Evolutionary conservation across 129 eudicot genomes (phyloP), one percentile per base, ranked within the genome.

Genomic region (Cynara cardunculus): DNA sequence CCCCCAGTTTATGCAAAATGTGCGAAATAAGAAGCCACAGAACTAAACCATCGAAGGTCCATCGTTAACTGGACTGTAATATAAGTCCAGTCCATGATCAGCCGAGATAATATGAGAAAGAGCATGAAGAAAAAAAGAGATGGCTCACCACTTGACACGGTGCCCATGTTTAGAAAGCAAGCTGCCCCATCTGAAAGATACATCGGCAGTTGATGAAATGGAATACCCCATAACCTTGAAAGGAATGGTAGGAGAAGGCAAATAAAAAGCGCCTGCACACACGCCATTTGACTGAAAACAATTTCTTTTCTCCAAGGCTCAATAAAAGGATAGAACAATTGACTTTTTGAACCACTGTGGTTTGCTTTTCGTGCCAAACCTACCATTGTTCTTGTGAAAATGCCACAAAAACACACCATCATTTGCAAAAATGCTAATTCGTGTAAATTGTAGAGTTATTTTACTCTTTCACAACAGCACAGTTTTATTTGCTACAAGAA

Each of bases 121-220:
- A 25, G 81, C 31, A 34, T 8, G 73, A 27, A n/a, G n/a, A n/a
- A n/a, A n/a, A 59, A 39, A 16, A 72, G 37, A 6, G 41, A 74
- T 19, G 18, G 49, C 90, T 87, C 85, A 94, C 91, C 90, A 81
- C 82, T 81, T 67, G 97, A 78, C 73, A 89, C 24, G 71, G 91
- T 74, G 75, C 96, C 96, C 3, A 85, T 74, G 84, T 95, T 95
- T 69, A 95, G 81, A 84, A 95, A 95, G 86, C 99, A 95, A 49
- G 99, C 99, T 18, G 99, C 97, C 46, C 99, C 97, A 84, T 92
- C 97, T 77, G 88, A 88, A 79, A 95, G 93, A 86, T 95, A 95
- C 78, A 73, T 89, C 61, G 97, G 97, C 76, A 95, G 88, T 84
- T 89, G 97, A 87, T 69, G 69, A 86, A 95, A 95, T 7, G 99